phyloP scores from a whole-genome alignment of 2,329 filamentous ascomycete species.

The Chaetomium sp. region DNA sequence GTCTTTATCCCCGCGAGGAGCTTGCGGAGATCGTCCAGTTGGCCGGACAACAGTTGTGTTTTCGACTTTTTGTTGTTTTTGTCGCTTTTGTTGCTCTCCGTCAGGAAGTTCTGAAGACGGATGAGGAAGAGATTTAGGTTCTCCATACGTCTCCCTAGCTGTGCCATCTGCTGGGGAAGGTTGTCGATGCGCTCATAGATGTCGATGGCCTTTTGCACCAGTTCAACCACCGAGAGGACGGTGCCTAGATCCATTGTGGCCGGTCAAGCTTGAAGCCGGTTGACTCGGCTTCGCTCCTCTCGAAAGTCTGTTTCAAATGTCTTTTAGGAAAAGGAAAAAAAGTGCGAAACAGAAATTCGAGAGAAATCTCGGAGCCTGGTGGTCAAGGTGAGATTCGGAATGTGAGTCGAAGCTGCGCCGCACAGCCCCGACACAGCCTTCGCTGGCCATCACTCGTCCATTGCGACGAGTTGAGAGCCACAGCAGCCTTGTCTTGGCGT shows the following conservation, averaged over 20 bases:
- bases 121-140: slow-evolving; percentile 30
- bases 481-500: neutral
- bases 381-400: neutral
- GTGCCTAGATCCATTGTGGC: slow-evolving; percentile 29
- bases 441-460: neutral
- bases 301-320: neutral
- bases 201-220: slow-evolving; percentile 30
- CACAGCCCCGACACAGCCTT: slow-evolving; percentile 12
- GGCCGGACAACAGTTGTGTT: slow-evolving; percentile 21
- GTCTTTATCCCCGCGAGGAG: slow-evolving; percentile 32
- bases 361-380: neutral
- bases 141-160: slow-evolving; percentile 34
- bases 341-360: neutral
- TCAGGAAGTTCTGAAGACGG: slow-evolving; percentile 29
- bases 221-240: slow-evolving; percentile 32
- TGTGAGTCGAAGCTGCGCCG: slow-evolving; percentile 4
- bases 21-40: slow-evolving; percentile 31
- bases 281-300: neutral
- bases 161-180: slow-evolving; percentile 34
- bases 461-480: neutral
- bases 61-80: neutral
- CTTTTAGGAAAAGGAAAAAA: neutral
- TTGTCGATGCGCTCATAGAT: slow-evolving; percentile 35
- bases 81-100: neutral
- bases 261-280: neutral